A percentile compares a stretch with the other conserved stretches of the same genome.
Conservation (phyloP, 176 grass and related monocot genomes). For the Areca catechu region DNA sequence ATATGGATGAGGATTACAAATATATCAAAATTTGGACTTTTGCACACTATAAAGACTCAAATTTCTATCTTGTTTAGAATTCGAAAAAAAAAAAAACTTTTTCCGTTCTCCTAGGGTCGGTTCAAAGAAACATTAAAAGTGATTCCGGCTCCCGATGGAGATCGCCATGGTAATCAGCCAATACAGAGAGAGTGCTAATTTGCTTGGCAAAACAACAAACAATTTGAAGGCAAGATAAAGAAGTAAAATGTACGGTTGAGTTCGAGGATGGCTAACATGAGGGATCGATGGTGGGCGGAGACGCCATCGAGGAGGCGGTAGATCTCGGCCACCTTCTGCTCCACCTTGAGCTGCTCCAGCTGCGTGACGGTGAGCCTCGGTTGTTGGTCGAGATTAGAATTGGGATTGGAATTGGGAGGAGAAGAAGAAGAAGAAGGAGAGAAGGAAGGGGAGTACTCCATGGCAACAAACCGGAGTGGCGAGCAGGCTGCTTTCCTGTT, state of each 20-base stretch:
- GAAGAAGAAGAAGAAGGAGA: not conserved
- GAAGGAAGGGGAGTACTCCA: slow-evolving; percentile 25
- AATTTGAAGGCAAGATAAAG: not conserved
- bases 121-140: no score
- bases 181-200: no score
- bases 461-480: not conserved
- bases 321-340: slow-evolving; percentile 54
- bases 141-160: no score
- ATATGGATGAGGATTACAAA: no score
- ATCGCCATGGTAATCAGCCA: no score
- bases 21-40: no score
- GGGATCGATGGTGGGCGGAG: slow-evolving; percentile 33
- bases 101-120: no score
- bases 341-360: slow-evolving; percentile 72
- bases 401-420: not conserved
- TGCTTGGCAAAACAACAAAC: slow-evolving; percentile 8
- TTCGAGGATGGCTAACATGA: slow-evolving; percentile 34
- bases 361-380: slow-evolving; percentile 53
- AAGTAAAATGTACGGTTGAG: not conserved
- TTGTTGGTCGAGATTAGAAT: not conserved
- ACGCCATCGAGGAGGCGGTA: slow-evolving; percentile 46
- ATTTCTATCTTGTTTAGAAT: no score
- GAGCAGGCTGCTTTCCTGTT: no score
- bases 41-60: no score
- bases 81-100: no score